Evolutionary conservation across 2,329 filamentous ascomycete genomes (phyloP), one percentile per base, ranked within the genome.

Genomic region (Biscogniauxia marginata): DNA sequence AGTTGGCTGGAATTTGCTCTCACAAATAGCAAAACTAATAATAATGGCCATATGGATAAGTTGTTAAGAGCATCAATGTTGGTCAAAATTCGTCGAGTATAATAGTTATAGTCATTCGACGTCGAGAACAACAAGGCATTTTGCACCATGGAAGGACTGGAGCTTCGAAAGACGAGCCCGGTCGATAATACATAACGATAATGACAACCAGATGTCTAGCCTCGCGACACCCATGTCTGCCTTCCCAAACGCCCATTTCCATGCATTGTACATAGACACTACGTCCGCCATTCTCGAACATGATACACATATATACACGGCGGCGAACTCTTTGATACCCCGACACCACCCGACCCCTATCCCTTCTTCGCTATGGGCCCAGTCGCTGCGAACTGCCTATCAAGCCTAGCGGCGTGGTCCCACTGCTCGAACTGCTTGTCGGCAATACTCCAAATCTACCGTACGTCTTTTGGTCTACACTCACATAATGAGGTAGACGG

Each of bases 381-480:
- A 92, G 75, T 61, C 89, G 81, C 71, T 91, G 89, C 21, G 81
- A 82, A 50, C 78, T 81, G 18, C 83, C 85, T 46, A 89, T 77
- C 56, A 89, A 82, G 53, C 85, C 85, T 64, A 89, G 77, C 1
- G 81, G 77, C 16, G 80, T 72, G 60, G 77, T 75, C 6, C 75
- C 70, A 47, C 73, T 66, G 18, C 74, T 70, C 53, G 73, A 70
- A 44, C 68, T 68, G 62, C 67, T 78, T 1, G 85, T 81, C 2
- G 93, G 93, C 55, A 98, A 77, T 13, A 97, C 89, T 1, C 93
- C 93, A 67, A 96, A 97, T 52, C 93, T 83, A 7, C 93, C 93
- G 68, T 93, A 96, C 5, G 91, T 96, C 80, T 96, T 97, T 74
- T 96, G 93, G 69, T 98, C 93, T 16, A 97, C 87, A 55, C 90